phyloP scores from a whole-genome alignment of 306 rosid genomes.

The Begonia loranthoides region DNA sequence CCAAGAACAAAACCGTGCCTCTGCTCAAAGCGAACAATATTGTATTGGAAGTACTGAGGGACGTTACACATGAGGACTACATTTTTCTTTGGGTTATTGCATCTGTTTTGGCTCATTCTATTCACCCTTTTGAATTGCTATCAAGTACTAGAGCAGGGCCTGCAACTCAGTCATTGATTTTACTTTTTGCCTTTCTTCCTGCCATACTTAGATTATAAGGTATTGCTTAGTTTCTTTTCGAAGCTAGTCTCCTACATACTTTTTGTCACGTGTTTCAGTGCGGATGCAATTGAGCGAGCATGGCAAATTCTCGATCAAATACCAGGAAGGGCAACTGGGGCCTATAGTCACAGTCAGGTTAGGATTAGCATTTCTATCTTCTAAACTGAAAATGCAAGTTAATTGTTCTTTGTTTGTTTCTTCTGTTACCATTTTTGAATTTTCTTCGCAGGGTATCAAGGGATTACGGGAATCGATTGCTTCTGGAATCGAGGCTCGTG shows the following conservation, averaged over 20 bases:
- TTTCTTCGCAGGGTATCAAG: conserved; percentile 54
- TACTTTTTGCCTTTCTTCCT: too few species aligned
- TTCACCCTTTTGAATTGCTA: too few species aligned
- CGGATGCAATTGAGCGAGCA: conserved; percentile 66
- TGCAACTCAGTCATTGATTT: too few species aligned
- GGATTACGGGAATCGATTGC: conserved; percentile 82
- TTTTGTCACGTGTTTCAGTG: conserved; percentile 24
- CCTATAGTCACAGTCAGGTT: conserved; percentile 97
- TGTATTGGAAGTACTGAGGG: too few species aligned
- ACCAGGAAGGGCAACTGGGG: conserved; percentile 93
- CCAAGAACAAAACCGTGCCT: too few species aligned
- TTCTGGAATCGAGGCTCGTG: conserved; percentile 76
- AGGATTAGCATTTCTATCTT: conserved; percentile 2
- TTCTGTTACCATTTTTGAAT: conserved; percentile 3
- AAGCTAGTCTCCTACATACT: neutral
- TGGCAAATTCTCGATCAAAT: conserved; percentile 66
- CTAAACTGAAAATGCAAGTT: neutral
- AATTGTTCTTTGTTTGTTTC: too few species aligned
- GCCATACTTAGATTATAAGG: too few species aligned
- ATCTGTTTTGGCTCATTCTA: too few species aligned
- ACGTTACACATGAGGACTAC: too few species aligned
- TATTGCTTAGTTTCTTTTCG: neutral
- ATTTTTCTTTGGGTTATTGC: too few species aligned
- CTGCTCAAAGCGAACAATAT: too few species aligned
- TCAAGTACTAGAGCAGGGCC: too few species aligned